Evolutionary conservation across 306 rosid species (phyloP).

Genomic region (Elaeagnus macrophylla): DNA sequence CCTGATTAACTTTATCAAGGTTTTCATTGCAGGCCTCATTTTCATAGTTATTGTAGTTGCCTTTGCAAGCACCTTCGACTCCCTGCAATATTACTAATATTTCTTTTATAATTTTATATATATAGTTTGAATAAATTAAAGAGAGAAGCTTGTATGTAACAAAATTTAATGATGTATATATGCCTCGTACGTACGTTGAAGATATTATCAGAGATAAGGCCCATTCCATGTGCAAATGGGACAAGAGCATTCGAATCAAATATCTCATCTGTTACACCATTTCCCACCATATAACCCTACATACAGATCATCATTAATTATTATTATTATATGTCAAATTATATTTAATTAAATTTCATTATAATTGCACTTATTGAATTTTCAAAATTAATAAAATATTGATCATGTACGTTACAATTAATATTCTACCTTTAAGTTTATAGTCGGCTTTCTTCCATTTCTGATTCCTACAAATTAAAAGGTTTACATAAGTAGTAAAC

Average conservation of each 20-base stretch:
- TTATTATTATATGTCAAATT: too few species aligned
- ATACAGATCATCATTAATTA: neutral
- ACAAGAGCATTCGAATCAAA: conserved; percentile 62
- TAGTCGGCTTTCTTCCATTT: conserved; percentile 32
- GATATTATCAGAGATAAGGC: conserved; percentile 51
- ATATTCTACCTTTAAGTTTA: conserved; percentile 66
- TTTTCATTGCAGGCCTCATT: conserved; percentile 15
- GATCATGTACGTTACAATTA: conserved; percentile 49
- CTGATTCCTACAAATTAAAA: conserved; percentile 26
- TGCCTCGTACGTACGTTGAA: conserved; percentile 30
- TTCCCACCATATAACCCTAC: conserved; percentile 78
- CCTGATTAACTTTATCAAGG: conserved; percentile 23
- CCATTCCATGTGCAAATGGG: conserved; percentile 86
- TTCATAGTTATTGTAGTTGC: conserved; percentile 21
- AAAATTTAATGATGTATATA: neutral
- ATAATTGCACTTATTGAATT: too few species aligned
- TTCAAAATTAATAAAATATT: neutral
- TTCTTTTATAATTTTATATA: too few species aligned
- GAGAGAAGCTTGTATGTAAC: too few species aligned
- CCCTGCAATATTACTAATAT: conserved; percentile 18
- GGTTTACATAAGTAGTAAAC: neutral
- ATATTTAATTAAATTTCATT: too few species aligned
- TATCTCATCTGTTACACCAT: conserved; percentile 54
- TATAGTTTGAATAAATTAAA: too few species aligned
- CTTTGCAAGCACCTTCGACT: conserved; percentile 35